Conservation (phyloP, 2,329 filamentous ascomycete species). For the Hypoxylon sp. region DNA sequence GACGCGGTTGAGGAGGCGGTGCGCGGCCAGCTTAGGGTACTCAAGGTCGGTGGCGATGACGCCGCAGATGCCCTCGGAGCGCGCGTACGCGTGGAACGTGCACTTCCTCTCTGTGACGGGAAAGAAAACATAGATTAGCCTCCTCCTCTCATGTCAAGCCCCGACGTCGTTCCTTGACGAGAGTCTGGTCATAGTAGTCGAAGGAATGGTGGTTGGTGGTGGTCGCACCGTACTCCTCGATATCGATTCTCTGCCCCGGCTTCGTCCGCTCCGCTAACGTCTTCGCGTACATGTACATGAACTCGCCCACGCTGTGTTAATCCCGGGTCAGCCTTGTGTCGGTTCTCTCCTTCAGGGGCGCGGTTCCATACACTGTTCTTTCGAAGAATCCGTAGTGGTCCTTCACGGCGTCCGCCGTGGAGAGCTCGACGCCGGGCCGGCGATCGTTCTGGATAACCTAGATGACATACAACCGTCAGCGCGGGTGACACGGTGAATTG, state of each 20-base stretch:
- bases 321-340: too few relatives aligned
- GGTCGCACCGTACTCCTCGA: conserved; percentile 76
- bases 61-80: conserved; percentile 76
- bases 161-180: conserved; percentile 2
- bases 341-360: conserved; percentile 13
- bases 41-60: conserved; percentile 80
- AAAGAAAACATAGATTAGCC: background rate
- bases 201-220: conserved; percentile 5
- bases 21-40: conserved; percentile 80
- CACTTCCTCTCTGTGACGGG: conserved; percentile 57
- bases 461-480: conserved; percentile 23
- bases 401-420: conserved; percentile 77
- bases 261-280: conserved; percentile 86
- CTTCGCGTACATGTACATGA: conserved; percentile 87
- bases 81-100: conserved; percentile 80
- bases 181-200: too few relatives aligned
- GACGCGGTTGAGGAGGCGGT: conserved; percentile 85
- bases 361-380: background rate
- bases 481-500: background rate
- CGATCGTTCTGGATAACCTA: conserved; percentile 83
- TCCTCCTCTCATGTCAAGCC: conserved; percentile 2
- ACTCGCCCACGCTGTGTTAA: conserved; percentile 57
- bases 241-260: conserved; percentile 82
- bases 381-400: conserved; percentile 61
- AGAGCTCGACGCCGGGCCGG: conserved; percentile 79